These are phyloP conservation scores for Trametopsis cervina DNA, from an alignment of 768 basidiomycete species.

Conservation along the genomic window DNA sequence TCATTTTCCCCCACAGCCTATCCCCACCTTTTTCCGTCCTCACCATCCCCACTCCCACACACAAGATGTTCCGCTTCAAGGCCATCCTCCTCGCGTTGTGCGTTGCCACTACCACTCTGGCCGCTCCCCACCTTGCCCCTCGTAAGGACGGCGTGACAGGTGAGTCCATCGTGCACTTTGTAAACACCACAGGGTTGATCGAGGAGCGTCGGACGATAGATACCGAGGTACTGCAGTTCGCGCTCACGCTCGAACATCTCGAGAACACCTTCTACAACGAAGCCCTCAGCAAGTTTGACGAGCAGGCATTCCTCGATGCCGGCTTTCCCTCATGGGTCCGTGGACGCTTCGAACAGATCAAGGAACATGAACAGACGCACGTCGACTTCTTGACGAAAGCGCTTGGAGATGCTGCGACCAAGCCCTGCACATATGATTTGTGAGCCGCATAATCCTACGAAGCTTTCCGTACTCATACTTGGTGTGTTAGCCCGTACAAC, in stretches of 20 bases:
- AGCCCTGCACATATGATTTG: conserved; percentile 60
- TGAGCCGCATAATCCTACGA: conserved; percentile 21
- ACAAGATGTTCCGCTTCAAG: conserved; percentile 6
- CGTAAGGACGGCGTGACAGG: conserved; percentile 6
- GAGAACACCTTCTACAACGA: conserved; percentile 38
- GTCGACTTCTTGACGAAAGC: conserved; percentile 42
- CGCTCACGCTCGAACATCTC: conserved; percentile 43
- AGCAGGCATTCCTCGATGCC: conserved; percentile 36
- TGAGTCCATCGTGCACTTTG: conserved; percentile 1
- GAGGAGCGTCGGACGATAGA: too few relatives aligned
- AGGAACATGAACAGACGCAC: conserved; percentile 48
- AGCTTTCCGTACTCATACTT: neutral
- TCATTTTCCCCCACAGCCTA: conserved; percentile 1
- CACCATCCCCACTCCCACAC: neutral
- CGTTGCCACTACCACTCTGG: conserved; percentile 11
- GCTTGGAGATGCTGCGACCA: conserved; percentile 37
- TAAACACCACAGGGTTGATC: neutral
- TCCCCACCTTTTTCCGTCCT: neutral
- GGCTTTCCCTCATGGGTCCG: conserved; percentile 45
- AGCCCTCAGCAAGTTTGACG: conserved; percentile 38
- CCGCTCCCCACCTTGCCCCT: conserved; percentile 11
- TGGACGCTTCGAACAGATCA: conserved; percentile 44
- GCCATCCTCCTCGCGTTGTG: conserved; percentile 12
- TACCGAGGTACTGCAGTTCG: conserved; percentile 34
- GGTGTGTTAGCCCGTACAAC: conserved; percentile 30